Conservation (phyloP, 2,329 filamentous ascomycete species). For the Aspergillus fijiensis region DNA sequence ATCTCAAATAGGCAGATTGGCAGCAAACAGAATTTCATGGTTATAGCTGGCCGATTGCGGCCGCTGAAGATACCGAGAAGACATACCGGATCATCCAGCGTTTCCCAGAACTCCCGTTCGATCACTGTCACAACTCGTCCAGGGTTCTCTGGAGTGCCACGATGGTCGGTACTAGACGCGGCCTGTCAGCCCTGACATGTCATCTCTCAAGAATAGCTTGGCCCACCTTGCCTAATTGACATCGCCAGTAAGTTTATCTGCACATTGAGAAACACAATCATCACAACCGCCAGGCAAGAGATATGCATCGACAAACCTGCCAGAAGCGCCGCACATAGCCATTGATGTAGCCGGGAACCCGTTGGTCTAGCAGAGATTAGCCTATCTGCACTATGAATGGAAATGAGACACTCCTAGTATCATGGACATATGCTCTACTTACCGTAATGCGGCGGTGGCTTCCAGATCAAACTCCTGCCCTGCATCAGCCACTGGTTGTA, state of each 20-base stretch:
- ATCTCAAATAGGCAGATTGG: background rate
- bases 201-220: background rate
- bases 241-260: background rate
- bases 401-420: too few relatives aligned
- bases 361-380: constrained; percentile 60
- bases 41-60: background rate
- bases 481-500: constrained; percentile 13
- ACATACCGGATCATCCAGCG: constrained; percentile 63
- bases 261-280: background rate
- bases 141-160: constrained; percentile 82
- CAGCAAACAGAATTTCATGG: background rate
- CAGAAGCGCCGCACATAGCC: constrained; percentile 96
- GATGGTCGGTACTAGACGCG: constrained; percentile 76
- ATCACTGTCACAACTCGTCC: constrained; percentile 94
- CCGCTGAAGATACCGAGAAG: background rate
- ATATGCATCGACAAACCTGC: constrained; percentile 67
- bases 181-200: constrained; percentile 4
- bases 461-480: constrained; percentile 89
- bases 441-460: constrained; percentile 95
- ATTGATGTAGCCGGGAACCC: constrained; percentile 84
- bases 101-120: constrained; percentile 77
- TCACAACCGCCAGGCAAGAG: background rate
- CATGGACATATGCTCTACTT: constrained; percentile 31
- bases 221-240: constrained; percentile 34
- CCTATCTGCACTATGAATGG: background rate